Evolutionary conservation across 257 asterid species (phyloP), one percentile per base, ranked within the genome.

Genomic region (Fraxinus pennsylvanica): DNA sequence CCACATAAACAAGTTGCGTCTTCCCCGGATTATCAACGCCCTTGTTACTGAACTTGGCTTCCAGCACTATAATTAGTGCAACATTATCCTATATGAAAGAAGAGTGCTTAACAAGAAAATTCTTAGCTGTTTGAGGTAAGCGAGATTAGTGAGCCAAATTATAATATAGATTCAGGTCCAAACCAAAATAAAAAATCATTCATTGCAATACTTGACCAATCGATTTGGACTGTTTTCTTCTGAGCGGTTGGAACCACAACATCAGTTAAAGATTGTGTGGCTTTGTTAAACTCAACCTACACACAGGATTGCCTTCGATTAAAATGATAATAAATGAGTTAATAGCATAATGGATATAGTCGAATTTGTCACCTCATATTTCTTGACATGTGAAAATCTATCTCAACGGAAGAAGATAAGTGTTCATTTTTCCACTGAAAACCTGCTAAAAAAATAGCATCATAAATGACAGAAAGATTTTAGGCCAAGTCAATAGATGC

Each of bases 1-100:
- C 99, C 93, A 96, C 98, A 86, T 98, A 96, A 57, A 96, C 92
- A 71, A 96, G 98, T 87, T 96, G 99, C 68, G 95, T 97, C 86
- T 92, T 92, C 68, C 93, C 97, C 32, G 87, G 92, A 82, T 88
- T 89, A 76, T 96, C 99, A 82, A 82, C 73, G 19, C 90, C 92
- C 81, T 92, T 97, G 88, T 89, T 92, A 84, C 86, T 84, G 81
- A 90, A 89, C 88, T 92, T 96, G 82, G 97, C 99, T 83, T 96
- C 99, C 78, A 96, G 90, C 80, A 96, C 99, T 79, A 92, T 84
- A 80, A 96, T 92, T 75, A 96, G 86, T 13, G 98, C 99, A 80
- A 96, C 90, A 80, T 96, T 96, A 85, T 96, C 99, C 99, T 96
- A 84, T 70, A 80, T 74, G 74, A 79, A 82, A 71, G 41, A 63